These are phyloP conservation scores for Coemansia biformis DNA, from an alignment of 192 early-diverging fungal genomes.

Conservation along the genomic window DNA sequence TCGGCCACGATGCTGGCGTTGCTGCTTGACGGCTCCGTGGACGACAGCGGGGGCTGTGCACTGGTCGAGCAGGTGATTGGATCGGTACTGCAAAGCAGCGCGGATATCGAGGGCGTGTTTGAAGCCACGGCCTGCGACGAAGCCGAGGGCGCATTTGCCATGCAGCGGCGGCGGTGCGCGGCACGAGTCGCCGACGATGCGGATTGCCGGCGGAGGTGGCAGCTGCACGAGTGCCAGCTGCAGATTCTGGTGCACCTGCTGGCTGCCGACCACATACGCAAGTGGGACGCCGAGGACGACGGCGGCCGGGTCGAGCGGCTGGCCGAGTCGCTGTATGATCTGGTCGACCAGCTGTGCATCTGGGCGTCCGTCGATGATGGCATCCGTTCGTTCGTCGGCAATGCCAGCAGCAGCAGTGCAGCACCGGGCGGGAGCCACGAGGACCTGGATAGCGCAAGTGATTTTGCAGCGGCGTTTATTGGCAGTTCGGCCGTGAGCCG, in stretches of 20 bases:
- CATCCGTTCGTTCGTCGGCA: background rate
- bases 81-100: slow-evolving; percentile 10
- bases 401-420: background rate
- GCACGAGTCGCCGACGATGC: background rate
- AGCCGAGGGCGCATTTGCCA: background rate
- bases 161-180: slow-evolving; percentile 5
- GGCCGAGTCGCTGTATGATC: slow-evolving; percentile 21
- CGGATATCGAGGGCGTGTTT: slow-evolving; percentile 26
- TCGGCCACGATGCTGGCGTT: background rate
- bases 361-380: slow-evolving; percentile 43
- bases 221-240: slow-evolving; percentile 39
- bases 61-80: background rate
- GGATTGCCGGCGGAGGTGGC: slow-evolving; percentile 20
- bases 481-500: slow-evolving; percentile 20
- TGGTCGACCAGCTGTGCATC: slow-evolving; percentile 38
- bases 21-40: slow-evolving; percentile 1
- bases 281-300: background rate
- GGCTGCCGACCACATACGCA: slow-evolving; percentile 7
- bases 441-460: slow-evolving; percentile 5
- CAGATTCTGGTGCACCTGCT: slow-evolving; percentile 44
- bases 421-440: background rate
- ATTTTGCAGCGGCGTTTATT: slow-evolving; percentile 37
- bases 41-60: background rate
- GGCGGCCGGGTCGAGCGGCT: background rate
- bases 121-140: background rate